Evolutionary conservation across 192 early-diverging fungal species (phyloP), one percentile per base, ranked within the genome.

Genomic region (Podila verticillata): DNA sequence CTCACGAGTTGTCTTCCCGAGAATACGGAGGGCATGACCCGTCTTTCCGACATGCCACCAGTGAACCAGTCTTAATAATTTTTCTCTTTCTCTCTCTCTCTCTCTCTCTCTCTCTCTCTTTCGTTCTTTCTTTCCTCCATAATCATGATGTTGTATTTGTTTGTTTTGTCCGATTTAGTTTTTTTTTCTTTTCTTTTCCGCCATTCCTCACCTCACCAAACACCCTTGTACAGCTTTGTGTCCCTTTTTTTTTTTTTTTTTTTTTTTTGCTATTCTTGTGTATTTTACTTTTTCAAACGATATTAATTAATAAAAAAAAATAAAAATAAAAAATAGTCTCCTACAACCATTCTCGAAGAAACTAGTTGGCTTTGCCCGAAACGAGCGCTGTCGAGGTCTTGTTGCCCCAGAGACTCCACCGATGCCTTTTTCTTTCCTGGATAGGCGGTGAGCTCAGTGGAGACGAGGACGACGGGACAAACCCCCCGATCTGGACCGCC

Each of bases 351-450:
- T n/a, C n/a, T n/a, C n/a, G n/a, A n/a, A n/a, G n/a, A n/a, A n/a
- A n/a, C n/a, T n/a, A 19, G 51, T 10, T 26, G 51, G 51, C 51
- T 54, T 54, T 54, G 7, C 17, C 22, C 10, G 51, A n/a, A 2
- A 26, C 24, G 13, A 54, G 22, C 8, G 51, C 7, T 7, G 20
- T 54, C 24, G 51, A 44, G 15, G 39, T 15, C 8, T 24, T 54
- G 51, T n/a, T 54, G 10, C 75, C 59, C 68, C 68, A 78, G n/a
- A 79, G 65, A 68, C 69, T 79, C 75, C 75, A 79, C 12, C 75
- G 63, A 66, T 79, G 63, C 44, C 67, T 70, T 48, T 70, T 79
- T 58, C 67, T 79, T 19, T 56, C 67, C 29, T 28, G 10, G 8
- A 28, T 9, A 60, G 58, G 58, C 6, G 51, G 22, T 17, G 51